Conservation (phyloP, 768 basidiomycete species). For the Russula lepida region DNA sequence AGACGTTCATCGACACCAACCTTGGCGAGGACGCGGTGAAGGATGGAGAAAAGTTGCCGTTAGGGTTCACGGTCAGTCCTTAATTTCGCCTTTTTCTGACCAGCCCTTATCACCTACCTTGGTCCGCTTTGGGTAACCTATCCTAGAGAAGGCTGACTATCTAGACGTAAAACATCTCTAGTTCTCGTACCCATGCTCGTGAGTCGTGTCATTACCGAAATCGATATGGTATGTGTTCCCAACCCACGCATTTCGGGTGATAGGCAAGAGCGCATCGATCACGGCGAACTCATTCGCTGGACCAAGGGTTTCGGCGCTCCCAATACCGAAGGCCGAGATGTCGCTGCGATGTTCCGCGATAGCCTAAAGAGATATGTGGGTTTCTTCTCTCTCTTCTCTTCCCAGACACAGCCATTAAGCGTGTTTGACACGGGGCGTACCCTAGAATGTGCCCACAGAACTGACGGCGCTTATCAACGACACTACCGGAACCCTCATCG, state of each 20-base stretch:
- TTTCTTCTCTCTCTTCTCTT: conserved; percentile 11
- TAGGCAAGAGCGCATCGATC: conserved; percentile 91
- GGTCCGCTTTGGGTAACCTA: conserved; percentile 1
- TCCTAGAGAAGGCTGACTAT: conserved; percentile 14
- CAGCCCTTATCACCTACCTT: conserved; percentile 15
- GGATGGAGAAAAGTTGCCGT: conserved; percentile 55
- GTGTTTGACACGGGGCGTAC: neutral
- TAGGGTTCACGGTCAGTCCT: conserved; percentile 86
- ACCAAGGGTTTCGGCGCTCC: conserved; percentile 96
- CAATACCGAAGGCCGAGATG: conserved; percentile 88
- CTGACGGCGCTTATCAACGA: conserved; percentile 92
- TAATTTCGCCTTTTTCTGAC: neutral
- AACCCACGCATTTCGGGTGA: neutral
- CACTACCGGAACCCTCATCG: conserved; percentile 95
- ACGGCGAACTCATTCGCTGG: conserved; percentile 93
- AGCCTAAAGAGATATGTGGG: conserved; percentile 71
- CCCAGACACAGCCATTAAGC: neutral
- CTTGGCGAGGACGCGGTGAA: conserved; percentile 43
- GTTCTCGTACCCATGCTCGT: conserved; percentile 97
- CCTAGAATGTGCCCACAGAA: conserved; percentile 71
- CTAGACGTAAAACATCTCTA: conserved; percentile 24
- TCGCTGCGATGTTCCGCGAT: conserved; percentile 85
- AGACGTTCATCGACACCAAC: conserved; percentile 78
- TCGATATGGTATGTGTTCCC: neutral
- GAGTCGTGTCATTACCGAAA: conserved; percentile 30